Evolutionary conservation across 495 filamentous ascomycete genomes (phyloP), one percentile per base, ranked within the genome.

Genomic region (Neurospora sp.): DNA sequence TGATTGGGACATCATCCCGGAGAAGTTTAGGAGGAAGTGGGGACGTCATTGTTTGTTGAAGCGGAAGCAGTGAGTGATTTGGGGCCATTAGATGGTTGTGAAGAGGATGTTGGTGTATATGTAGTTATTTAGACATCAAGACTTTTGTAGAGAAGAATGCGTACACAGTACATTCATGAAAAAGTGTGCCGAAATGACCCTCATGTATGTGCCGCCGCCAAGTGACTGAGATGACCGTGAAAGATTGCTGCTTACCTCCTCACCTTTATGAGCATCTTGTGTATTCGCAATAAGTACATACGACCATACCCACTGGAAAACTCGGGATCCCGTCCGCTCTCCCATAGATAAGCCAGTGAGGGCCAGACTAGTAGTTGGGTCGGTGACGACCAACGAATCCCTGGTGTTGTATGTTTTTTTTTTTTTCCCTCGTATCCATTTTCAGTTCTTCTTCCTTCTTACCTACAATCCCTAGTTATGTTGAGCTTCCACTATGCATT

Each of bases 11-110:
- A 76, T 93, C 22, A 84, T 97, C 59, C 94, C 94, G 10, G 84
- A 89, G 71, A 84, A 84, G 71, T 90, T 88, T 70, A 88, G 83
- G 72, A 87, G 94, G 73, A 88, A 88, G 79, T 98, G 93, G 92
- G 94, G 93, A 69, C 81, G 88, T 45, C 93, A 97, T 82, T 98
- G 94, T 79, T 84, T 98, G 69, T 81, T 97, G 72, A 85, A 85
- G 76, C 88, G 88, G 74, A 86, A 80, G 77, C 77, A 59, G 53
- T 82, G 78, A 73, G 45, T 16, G 3, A 6, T 18, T 1, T 27
- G 14, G 10, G 40, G 41, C 16, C n/a, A 5, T 18, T 38, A 40
- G 4, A 61, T 69, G 45, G 18, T 9, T 6, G 69, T 68, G 35
- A 20, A 44, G 37, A 40, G 27, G n/a, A n/a, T 22, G 69, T 40